Base-by-base conservation (phyloP, 2,329 filamentous ascomycete species). In the Colletotrichum orbiculare region DNA sequence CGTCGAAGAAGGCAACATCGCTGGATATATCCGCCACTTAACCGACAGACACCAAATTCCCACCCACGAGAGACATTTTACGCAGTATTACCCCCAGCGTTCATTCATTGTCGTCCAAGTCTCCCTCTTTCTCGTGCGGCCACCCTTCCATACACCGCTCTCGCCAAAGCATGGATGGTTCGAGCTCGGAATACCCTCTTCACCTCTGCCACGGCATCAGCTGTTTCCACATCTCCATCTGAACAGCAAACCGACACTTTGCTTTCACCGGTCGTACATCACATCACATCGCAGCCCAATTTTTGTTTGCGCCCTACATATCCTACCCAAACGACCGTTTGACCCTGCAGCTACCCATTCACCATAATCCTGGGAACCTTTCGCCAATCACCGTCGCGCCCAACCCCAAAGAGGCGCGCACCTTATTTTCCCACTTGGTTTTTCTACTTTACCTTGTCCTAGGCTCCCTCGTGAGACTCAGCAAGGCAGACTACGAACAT, bases 201-300 rank as follows among this genome's bases (percentile, higher is more conserved):
- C 33, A 11, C 34, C 46, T 35, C 37, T 41, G 33, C 57, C 25
- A 49, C 43, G 50, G 2, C 46, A 15, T 37, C 35, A 33, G 54
- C 12, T 57, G 56, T 47, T 41, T 49, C 54, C 25, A 15, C 15
- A 43, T 9, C 46, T 34, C 39, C 25, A 35, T 15, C 15, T 45
- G 39, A 54, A 6, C 39, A 45, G 8, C 37, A 15, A 50, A 13
- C 17, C 46, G n/a, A 50, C 33, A 10, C 33, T 37, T 49, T 53
- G 42, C 33, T 59, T 54, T 17, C 48, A 41, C 39, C 33, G 34
- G 38, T 53, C 7, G 34, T 43, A 45, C 38, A 34, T 17, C 39
- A 34, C 45, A 38, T 34, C 38, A 39, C 39, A 45, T 54, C 34
- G 25, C 37, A 42, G 38, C n/a, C 43, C 42, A 11, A 43, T 41